Base-by-base conservation (phyloP, 768 basidiomycete species). In the Pilatotrama ljubarskyi region DNA sequence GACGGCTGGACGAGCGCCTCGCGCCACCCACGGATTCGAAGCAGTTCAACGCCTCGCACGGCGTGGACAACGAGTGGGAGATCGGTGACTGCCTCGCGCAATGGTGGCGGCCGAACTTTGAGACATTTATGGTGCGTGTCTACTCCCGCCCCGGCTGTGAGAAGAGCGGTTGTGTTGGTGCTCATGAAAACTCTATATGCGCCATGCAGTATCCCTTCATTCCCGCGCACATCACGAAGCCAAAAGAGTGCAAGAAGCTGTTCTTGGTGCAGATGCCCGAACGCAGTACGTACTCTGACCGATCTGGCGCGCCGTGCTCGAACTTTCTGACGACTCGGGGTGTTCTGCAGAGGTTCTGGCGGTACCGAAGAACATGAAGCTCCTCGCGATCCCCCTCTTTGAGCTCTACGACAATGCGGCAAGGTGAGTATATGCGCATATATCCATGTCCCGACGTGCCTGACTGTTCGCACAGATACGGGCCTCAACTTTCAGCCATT, bases 91-190 rank as follows among this genome's bases (percentile, higher is more conserved):
- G 93, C 66, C 80, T 98, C n/a, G 93, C 93, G 0, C 94, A 95
- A 71, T 99, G 96, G 95, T 99, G 92, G 91, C 77, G 97, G 49
- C 96, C 96, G 0, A 97, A 97, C 70, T 99, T 97, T 66, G 97
- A 99, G 78, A 95, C 94, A 0, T 98, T 98, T 76, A 95, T 97
- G 90, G 95, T 96, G 66, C 69, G 89, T 81, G 7, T 40, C n/a
- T 52, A 11, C 24, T n/a, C 37, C 25, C 46, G 38, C 37, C 38
- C 40, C 40, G 5, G 7, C 43, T n/a, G 24, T 29, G 29, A 18
- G 38, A 36, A 20, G 29, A n/a, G 42, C 14, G 29, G 13, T 40
- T 4, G 18, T n/a, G 57, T 29, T 17, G 22, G 40, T 53, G 42
- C 40, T 35, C 3, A 18, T 20, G 36, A 2, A 26, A 11, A 15